These are phyloP conservation scores for Zopfia rhizophila DNA, from an alignment of 2,329 filamentous ascomycete genomes.

Conservation along the genomic window DNA sequence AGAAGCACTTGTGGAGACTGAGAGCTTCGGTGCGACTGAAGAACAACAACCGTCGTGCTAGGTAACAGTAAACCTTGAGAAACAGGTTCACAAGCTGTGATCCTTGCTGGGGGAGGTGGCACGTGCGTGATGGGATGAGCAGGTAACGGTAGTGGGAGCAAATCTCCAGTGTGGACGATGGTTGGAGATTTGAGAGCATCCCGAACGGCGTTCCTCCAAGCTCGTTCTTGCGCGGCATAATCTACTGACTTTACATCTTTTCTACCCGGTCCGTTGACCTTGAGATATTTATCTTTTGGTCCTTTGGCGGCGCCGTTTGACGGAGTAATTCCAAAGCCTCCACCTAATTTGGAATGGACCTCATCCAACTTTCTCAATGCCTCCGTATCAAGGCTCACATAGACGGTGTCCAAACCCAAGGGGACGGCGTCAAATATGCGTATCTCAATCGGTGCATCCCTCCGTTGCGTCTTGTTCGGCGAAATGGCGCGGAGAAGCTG, in stretches of 20 bases:
- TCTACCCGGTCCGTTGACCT: slow-evolving; percentile 50
- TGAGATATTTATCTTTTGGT: slow-evolving; percentile 40
- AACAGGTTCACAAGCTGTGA: slow-evolving; percentile 94
- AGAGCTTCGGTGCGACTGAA: slow-evolving; percentile 67
- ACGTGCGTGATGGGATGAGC: slow-evolving; percentile 88
- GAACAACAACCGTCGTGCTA: slow-evolving; percentile 84
- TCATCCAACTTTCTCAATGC: slow-evolving; percentile 82
- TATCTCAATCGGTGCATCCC: slow-evolving; percentile 83
- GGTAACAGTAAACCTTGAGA: slow-evolving; percentile 83
- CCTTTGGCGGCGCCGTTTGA: slow-evolving; percentile 45
- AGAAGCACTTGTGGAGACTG: slow-evolving; percentile 58
- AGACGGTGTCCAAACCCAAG: slow-evolving; percentile 83
- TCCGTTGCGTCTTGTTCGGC: slow-evolving; percentile 78
- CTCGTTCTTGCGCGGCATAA: slow-evolving; percentile 41
- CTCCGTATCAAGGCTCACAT: slow-evolving; percentile 85
- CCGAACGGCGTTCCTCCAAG: slow-evolving; percentile 65
- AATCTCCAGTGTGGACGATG: slow-evolving; percentile 85
- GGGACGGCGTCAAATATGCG: slow-evolving; percentile 83
- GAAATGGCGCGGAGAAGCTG: slow-evolving; percentile 76
- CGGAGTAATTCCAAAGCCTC: slow-evolving; percentile 60
- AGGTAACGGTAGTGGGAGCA: slow-evolving; percentile 79
- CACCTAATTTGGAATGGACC: slow-evolving; percentile 83
- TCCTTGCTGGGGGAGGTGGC: slow-evolving; percentile 83
- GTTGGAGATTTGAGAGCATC: slow-evolving; percentile 77
- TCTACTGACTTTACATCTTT: slow-evolving; percentile 29